Evolutionary conservation across 768 basidiomycete genomes (phyloP), one percentile per base, ranked within the genome.

Genomic region (Trametes gibbosa): DNA sequence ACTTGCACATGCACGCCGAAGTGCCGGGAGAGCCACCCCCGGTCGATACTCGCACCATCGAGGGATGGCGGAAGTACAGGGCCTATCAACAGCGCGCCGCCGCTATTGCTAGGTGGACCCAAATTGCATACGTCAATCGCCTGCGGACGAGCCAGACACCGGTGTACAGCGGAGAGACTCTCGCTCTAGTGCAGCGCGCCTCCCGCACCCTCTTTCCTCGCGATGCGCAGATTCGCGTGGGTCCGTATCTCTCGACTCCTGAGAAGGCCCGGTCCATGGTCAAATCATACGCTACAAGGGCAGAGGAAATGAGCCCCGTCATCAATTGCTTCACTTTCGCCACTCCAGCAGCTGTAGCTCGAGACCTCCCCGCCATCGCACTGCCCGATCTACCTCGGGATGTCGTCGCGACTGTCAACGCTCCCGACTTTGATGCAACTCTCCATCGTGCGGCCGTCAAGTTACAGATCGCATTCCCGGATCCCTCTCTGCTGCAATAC

Each of bases 381-480:
- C 77, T 95, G 5, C 65, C 81, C 0, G 83, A 81, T 7, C 63
- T 75, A 40, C 69, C 73, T 32, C 41, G 63, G 5, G 23, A 61
- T 0, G 32, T 70, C 49, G 53, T 51, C 21, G 57, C 53, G 16
- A 19, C 63, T 32, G 47, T 67, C 21, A 63, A 45, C 56, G 68
- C 61, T 58, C 71, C 65, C 65, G 74, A 75, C 16, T 90, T 94
- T 66, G 93, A 95, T 67, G 74, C 75, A 0, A 73, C 80, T 21
- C 70, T 97, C 12, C 95, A 97, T 69, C 80, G 76, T 24, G 74
- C 87, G 1, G 84, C 81, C 41, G 92, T 94, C 64, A 93, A 92
- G 69, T 79, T 93, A 29, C 92, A 94, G 65, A 92, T 98, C 53
- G 95, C 93, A 1, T 97, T 98, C 71, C 95, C 95, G 0, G 92